These are phyloP conservation scores for Wakefieldia striispora DNA, from an alignment of 768 basidiomycete genomes.

Conservation along the genomic window DNA sequence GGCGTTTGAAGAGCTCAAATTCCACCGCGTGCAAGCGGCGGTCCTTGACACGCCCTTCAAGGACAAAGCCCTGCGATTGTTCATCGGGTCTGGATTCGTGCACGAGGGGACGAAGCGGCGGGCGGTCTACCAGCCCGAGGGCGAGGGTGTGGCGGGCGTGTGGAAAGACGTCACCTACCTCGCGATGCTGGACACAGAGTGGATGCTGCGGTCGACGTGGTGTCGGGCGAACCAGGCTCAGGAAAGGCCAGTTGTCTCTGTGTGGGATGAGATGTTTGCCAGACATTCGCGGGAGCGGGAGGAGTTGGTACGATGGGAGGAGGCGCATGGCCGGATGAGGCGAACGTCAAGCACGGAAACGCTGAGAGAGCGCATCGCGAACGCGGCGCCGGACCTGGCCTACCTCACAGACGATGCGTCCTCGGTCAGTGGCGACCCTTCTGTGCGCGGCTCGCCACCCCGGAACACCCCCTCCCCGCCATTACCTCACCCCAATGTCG, in stretches of 20 bases:
- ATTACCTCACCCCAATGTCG: slow-evolving; percentile 16
- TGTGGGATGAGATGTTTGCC: slow-evolving; percentile 63
- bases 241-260: slow-evolving; percentile 33
- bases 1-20: slow-evolving; percentile 41
- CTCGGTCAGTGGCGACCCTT: slow-evolving; percentile 14
- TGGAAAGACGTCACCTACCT: slow-evolving; percentile 65
- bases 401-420: slow-evolving; percentile 18
- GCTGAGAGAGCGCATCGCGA: slow-evolving; percentile 22
- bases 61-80: slow-evolving; percentile 44
- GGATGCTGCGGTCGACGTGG: slow-evolving; percentile 38
- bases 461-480: slow-evolving; percentile 18
- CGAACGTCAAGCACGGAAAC: slow-evolving; percentile 45
- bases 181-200: slow-evolving; percentile 62
- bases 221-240: slow-evolving; percentile 1
- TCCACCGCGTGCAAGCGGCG: slow-evolving; percentile 37
- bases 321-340: slow-evolving; percentile 27
- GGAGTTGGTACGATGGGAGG: slow-evolving; percentile 53
- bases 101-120: slow-evolving; percentile 65
- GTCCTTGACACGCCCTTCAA: slow-evolving; percentile 46
- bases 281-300: slow-evolving; percentile 59
- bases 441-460: slow-evolving; percentile 15
- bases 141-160: slow-evolving; percentile 34
- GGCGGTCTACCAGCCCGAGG: slow-evolving; percentile 44
- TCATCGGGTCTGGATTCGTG: slow-evolving; percentile 50
- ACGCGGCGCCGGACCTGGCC: slow-evolving; percentile 6